These are phyloP conservation scores for Vitis vinifera DNA, from an alignment of 164 flowering plant species.

Conservation along the genomic window DNA sequence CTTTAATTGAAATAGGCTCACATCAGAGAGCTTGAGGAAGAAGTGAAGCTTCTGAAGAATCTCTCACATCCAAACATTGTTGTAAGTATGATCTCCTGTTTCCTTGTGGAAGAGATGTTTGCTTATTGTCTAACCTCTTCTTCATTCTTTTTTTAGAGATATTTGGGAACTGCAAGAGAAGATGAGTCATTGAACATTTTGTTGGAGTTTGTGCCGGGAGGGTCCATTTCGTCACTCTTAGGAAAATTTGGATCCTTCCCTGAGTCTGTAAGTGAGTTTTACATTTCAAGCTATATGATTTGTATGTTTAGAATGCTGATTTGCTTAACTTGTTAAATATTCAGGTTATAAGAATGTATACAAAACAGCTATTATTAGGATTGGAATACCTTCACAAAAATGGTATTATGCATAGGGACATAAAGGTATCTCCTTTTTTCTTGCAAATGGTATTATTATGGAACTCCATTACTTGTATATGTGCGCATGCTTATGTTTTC, in stretches of 20 bases:
- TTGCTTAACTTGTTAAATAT: conserved; percentile 6
- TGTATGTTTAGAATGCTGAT: conserved; percentile 2
- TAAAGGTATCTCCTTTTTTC: conserved; percentile 52
- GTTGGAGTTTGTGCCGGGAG: conserved; percentile 96
- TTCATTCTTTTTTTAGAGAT: conserved; percentile 58
- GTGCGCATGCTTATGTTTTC: not conserved
- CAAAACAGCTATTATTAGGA: conserved; percentile 84
- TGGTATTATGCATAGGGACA: conserved; percentile 95
- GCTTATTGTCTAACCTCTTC: conserved; percentile 11
- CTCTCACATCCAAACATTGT: conserved; percentile 94
- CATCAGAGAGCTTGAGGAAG: conserved; percentile 89
- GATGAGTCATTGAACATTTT: conserved; percentile 82
- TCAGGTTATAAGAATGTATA: conserved; percentile 89
- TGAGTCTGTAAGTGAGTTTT: conserved; percentile 73
- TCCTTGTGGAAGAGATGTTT: not conserved
- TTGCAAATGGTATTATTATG: too few relatives aligned
- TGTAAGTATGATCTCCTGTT: conserved; percentile 43
- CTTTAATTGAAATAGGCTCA: conserved; percentile 51
- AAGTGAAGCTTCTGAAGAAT: conserved; percentile 89
- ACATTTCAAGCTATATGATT: not conserved
- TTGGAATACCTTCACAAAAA: conserved; percentile 87
- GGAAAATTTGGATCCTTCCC: conserved; percentile 97
- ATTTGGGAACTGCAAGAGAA: conserved; percentile 93
- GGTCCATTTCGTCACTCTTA: conserved; percentile 91
- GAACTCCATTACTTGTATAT: too few relatives aligned